phyloP scores from a whole-genome alignment of 1,284 basidiomycete species.

The Sanguinoderma infundibulare region DNA sequence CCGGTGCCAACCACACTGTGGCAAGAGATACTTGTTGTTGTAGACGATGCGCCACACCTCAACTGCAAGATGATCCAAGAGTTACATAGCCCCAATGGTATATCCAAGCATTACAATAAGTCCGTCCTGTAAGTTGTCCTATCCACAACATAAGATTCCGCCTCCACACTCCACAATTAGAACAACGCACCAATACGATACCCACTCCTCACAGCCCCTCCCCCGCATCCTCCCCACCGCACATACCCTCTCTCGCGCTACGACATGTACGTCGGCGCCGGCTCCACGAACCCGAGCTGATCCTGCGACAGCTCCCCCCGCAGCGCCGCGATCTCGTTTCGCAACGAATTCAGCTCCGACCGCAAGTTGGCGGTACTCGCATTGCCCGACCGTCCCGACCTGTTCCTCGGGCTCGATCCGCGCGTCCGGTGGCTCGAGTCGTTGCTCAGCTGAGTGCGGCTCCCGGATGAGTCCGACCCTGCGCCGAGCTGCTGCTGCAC shows the following conservation, averaged over 20 bases:
- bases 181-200: neutral
- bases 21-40: too few species aligned
- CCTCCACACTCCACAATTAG: neutral
- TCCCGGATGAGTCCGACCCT: conserved; percentile 1
- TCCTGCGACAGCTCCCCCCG: conserved; percentile 12
- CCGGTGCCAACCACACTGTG: too few species aligned
- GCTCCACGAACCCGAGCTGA: conserved; percentile 5
- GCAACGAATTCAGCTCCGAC: conserved; percentile 4
- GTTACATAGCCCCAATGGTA: neutral
- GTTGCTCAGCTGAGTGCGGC: neutral
- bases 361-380: neutral
- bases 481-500: neutral
- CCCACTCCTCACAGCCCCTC: too few species aligned
- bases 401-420: neutral
- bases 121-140: neutral
- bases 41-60: neutral
- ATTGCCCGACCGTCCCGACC: neutral
- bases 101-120: neutral
- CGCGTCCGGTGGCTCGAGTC: neutral
- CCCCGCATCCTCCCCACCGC: neutral
- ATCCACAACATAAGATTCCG: neutral
- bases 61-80: neutral
- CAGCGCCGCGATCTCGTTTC: conserved; percentile 12
- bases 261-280: conserved; percentile 1
- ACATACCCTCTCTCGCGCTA: neutral